phyloP scores from a whole-genome alignment of 805 yeast genomes.

The Pichia membranifaciens region DNA sequence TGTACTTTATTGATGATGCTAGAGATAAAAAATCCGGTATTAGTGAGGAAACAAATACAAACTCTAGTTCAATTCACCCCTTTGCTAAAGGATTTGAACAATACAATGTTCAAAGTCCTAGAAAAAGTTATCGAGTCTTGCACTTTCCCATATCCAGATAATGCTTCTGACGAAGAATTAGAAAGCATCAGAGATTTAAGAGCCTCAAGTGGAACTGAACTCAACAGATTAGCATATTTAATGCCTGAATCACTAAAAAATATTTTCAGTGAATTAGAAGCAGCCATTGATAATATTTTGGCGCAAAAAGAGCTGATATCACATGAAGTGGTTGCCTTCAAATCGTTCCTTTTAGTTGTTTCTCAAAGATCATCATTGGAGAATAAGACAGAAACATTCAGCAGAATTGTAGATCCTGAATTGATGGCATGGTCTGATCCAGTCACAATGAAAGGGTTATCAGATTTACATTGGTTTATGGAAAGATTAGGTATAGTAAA shows the following conservation, averaged over 20 bases:
- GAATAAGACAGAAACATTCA: slow-evolving; percentile 66
- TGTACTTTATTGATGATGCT: slow-evolving; percentile 72
- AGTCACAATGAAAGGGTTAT: slow-evolving; percentile 79
- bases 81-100: slow-evolving; percentile 67
- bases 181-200: slow-evolving; percentile 83
- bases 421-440: slow-evolving; percentile 89
- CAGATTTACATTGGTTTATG: slow-evolving; percentile 96
- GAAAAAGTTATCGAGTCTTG: slow-evolving; percentile 82
- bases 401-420: slow-evolving; percentile 89
- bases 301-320: slow-evolving; percentile 67
- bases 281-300: slow-evolving; percentile 67
- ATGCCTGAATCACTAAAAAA: slow-evolving; percentile 87
- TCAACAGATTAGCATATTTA: slow-evolving; percentile 86
- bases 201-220: slow-evolving; percentile 89
- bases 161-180: slow-evolving; percentile 54
- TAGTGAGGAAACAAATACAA: slow-evolving; percentile 81
- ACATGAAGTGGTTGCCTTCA: slow-evolving; percentile 91
- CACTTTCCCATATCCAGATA: slow-evolving; percentile 70
- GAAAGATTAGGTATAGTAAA: slow-evolving; percentile 91
- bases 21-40: slow-evolving; percentile 71
- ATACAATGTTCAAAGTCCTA: slow-evolving; percentile 72
- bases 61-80: slow-evolving; percentile 94
- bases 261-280: slow-evolving; percentile 77
- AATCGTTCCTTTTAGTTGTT: slow-evolving; percentile 84
- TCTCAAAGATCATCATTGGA: slow-evolving; percentile 78